Evolutionary conservation across 805 yeast genomes (phyloP), one percentile per base, ranked within the genome.

Genomic region (Zygosaccharomyces rouxii): DNA sequence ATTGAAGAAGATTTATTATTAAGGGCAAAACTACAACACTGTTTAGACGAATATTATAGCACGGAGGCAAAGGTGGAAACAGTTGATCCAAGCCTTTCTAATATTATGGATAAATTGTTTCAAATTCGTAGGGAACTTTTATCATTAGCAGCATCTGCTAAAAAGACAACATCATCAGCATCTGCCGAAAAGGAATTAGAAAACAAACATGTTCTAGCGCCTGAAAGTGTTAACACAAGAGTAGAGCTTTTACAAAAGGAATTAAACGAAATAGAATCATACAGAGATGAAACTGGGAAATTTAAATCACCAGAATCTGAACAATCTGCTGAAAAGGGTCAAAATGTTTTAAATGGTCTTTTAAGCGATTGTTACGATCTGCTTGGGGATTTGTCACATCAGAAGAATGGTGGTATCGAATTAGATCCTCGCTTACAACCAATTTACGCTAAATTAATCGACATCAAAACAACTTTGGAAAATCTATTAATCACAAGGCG

Each of bases 401-500:
- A 60, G 40, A 52, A 46, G 5, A 54, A 54, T 38, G 60, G 60
- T 31, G 58, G 57, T 29, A 60, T 65, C 40, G 68, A 73, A 54
- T 66, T 78, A 38, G 83, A 77, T 56, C 72, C 77, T 10, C 68
- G 75, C 44, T 74, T 86, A 47, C 71, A 73, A 43, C 79, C 79
- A 14, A 73, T 86, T 25, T 90, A 86, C 68, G 75, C 78, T 42
- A 75, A 79, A 50, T 72, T 94, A 55, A 71, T 78, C 26, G 79
- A 76, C 39, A 74, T 89, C 56, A 87, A 89, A 64, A 74, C 80
- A 21, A 83, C 83, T 16, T 75, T 94, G 52, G 96, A 88, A 57
- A 88, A 87, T 56, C 72, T 94, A 53, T 74, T 92, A 58, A 81
- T 94, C 39, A 94, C 99, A 2, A 83, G 97, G 68, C 79, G 99